These are phyloP conservation scores for Gilbertella persicaria DNA, from an alignment of 371 early-diverging fungal genomes.

Conservation along the genomic window DNA sequence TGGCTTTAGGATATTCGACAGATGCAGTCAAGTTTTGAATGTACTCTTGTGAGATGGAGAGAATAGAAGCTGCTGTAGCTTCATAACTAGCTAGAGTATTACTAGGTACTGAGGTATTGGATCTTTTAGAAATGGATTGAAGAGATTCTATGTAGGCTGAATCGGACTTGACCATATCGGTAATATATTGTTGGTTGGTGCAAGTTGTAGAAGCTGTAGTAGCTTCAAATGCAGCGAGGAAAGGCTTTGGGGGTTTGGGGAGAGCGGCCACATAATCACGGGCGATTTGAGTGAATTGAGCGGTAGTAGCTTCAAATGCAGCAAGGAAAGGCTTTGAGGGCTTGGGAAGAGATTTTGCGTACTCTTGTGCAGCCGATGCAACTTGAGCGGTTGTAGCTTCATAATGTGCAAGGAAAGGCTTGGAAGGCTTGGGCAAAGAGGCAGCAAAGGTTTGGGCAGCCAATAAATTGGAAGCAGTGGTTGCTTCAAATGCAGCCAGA, in stretches of 20 bases:
- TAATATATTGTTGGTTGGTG: background rate
- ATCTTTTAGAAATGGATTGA: background rate
- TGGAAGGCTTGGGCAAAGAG: background rate
- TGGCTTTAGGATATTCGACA: background rate
- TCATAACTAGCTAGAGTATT: slow-evolving; percentile 1
- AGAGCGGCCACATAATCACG: background rate
- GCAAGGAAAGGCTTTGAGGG: slow-evolving; percentile 2
- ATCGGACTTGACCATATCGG: background rate
- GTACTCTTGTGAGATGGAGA: background rate
- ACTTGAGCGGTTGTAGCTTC: slow-evolving; percentile 1
- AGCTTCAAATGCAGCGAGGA: slow-evolving; percentile 3
- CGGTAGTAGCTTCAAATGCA: slow-evolving; percentile 15
- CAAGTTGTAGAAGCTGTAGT: slow-evolving; percentile 2
- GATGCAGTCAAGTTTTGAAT: background rate
- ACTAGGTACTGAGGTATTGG: background rate
- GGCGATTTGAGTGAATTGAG: background rate
- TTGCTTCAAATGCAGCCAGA: slow-evolving; percentile 7
- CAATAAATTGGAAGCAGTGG: background rate
- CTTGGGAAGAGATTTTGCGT: background rate
- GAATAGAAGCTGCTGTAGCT: background rate
- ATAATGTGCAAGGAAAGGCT: slow-evolving; percentile 1
- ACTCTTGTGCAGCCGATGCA: background rate
- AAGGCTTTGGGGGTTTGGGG: background rate
- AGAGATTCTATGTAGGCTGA: background rate
- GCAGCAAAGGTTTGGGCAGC: background rate